These are phyloP conservation scores for Mycena albidolilacea DNA, from an alignment of 768 basidiomycete genomes.

Conservation along the genomic window DNA sequence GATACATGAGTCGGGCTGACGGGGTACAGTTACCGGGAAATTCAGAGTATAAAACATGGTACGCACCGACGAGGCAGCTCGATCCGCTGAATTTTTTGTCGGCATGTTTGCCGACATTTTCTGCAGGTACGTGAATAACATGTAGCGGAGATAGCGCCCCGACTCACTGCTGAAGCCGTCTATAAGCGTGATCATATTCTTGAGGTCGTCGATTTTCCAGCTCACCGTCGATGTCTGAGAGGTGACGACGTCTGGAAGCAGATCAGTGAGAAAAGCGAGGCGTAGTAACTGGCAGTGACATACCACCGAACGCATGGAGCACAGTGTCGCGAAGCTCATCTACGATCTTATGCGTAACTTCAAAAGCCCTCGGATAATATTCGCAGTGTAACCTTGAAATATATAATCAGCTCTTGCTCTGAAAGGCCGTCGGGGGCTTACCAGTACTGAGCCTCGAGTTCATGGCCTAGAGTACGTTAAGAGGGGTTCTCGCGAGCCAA, in stretches of 20 bases:
- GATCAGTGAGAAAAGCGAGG: background rate
- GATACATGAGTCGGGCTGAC: conserved; percentile 60
- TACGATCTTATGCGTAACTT: conserved; percentile 46
- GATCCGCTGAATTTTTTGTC: conserved; percentile 27
- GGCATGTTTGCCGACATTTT: conserved; percentile 24
- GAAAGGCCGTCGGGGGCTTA: conserved; percentile 30
- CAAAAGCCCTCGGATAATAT: conserved; percentile 50
- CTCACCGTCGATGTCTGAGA: conserved; percentile 54
- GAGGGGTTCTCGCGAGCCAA: background rate
- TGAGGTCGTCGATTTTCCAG: conserved; percentile 47
- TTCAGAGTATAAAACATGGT: background rate
- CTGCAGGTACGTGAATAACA: background rate
- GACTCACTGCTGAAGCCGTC: conserved; percentile 46
- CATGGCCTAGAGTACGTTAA: conserved; percentile 47
- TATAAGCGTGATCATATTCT: conserved; percentile 53
- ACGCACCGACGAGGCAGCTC: conserved; percentile 49
- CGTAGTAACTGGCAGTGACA: background rate
- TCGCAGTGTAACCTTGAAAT: conserved; percentile 53
- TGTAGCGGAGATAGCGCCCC: background rate
- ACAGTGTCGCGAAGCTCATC: conserved; percentile 56
- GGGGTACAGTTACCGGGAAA: background rate
- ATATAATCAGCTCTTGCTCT: background rate
- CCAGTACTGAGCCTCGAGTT: conserved; percentile 62
- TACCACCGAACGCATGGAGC: conserved; percentile 46
- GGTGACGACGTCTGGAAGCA: conserved; percentile 25